phyloP scores from a whole-genome alignment of 75 land plant species.

The Larix kaempferi region DNA sequence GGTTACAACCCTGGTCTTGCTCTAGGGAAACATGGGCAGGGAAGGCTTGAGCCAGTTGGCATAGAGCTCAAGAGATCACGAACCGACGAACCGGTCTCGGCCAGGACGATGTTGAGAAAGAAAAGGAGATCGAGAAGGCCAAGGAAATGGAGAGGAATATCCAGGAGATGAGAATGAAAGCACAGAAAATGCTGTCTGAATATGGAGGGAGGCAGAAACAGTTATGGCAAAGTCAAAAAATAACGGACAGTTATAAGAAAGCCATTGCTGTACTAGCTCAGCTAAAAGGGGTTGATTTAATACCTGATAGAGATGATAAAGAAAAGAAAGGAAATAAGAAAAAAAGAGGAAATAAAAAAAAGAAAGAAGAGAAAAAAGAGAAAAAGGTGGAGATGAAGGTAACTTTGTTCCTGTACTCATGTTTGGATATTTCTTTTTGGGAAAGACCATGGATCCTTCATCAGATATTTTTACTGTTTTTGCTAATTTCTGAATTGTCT shows the following conservation, averaged over 20 bases:
- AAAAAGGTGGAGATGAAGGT: conserved; percentile 89
- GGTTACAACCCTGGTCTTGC: conserved; percentile 81
- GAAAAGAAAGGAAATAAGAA: conserved; percentile 37
- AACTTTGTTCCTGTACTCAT: neutral
- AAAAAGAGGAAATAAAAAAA: conserved; percentile 2
- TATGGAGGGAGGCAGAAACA: conserved; percentile 57
- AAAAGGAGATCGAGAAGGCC: conserved; percentile 22
- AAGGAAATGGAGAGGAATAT: conserved; percentile 28
- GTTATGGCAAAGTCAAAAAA: conserved; percentile 54
- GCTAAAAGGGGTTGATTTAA: conserved; percentile 58
- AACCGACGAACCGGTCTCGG: conserved; percentile 90
- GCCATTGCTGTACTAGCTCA: conserved; percentile 66
- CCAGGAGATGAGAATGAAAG: conserved; percentile 25
- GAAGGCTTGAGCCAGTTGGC: conserved; percentile 61
- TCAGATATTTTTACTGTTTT: neutral
- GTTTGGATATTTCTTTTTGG: neutral
- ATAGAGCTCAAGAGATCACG: conserved; percentile 64
- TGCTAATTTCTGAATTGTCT: neutral
- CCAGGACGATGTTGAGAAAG: conserved; percentile 27
- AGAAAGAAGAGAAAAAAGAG: too few relatives aligned
- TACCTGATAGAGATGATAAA: conserved; percentile 14
- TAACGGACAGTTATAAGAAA: conserved; percentile 55
- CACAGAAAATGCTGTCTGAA: conserved; percentile 48
- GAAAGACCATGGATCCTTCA: neutral
- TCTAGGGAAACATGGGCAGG: conserved; percentile 74